These are phyloP conservation scores for Cymbopogon flexuosus DNA, from an alignment of 202 grass and related monocot genomes.

Conservation along the genomic window DNA sequence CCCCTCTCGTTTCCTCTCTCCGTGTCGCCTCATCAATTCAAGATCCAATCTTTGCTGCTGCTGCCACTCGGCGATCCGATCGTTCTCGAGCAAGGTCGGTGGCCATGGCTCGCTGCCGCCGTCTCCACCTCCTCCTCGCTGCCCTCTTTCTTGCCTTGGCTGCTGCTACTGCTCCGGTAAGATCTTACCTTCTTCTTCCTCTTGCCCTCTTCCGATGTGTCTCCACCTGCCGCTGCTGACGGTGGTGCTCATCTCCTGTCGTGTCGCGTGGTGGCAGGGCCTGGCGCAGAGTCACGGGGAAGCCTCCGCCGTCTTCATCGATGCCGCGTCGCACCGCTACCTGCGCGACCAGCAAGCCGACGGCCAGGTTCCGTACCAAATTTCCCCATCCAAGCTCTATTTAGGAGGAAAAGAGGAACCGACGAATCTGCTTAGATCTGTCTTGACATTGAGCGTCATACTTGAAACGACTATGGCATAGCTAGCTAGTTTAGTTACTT, in stretches of 20 bases:
- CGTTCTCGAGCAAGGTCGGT: constrained; percentile 18
- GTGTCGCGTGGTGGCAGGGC: constrained; percentile 1
- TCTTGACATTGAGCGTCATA: background rate
- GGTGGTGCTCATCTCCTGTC: background rate
- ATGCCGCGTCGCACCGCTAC: constrained; percentile 41
- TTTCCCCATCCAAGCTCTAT: background rate
- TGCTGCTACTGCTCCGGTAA: constrained; percentile 20
- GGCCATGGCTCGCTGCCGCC: constrained; percentile 25
- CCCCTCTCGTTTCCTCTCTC: background rate
- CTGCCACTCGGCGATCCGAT: background rate
- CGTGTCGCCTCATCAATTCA: background rate
- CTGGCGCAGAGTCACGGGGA: background rate
- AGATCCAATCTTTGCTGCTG: constrained; percentile 40
- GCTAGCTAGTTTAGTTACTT: background rate
- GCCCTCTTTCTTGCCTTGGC: constrained; percentile 22
- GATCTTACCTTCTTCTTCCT: background rate
- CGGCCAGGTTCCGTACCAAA: constrained; percentile 17
- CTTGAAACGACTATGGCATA: no score
- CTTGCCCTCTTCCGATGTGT: background rate
- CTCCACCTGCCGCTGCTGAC: background rate
- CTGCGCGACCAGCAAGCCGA: constrained; percentile 33
- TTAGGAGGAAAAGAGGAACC: background rate
- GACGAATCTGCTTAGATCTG: background rate
- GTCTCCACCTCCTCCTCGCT: background rate
- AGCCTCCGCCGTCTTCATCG: constrained; percentile 40